These are phyloP conservation scores for Posidonia australis DNA, from an alignment of 106 monocot genomes.

Conservation along the genomic window DNA sequence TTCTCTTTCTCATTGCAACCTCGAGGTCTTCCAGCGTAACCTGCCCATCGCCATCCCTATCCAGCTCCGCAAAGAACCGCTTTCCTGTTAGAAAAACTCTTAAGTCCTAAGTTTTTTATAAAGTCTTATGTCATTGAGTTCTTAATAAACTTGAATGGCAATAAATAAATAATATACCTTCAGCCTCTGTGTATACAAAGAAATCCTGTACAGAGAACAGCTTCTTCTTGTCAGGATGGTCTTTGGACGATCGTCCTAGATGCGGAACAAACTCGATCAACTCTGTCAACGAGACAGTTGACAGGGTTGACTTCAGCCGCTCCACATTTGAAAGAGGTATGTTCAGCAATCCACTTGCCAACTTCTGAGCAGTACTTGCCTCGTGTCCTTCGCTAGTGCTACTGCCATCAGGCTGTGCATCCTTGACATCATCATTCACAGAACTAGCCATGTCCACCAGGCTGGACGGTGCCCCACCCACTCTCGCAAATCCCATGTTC, in stretches of 20 bases:
- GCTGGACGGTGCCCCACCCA: slow-evolving; percentile 21
- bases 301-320: slow-evolving; percentile 22
- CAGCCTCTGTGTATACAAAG: slow-evolving; percentile 33
- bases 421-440: slow-evolving; percentile 12
- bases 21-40: slow-evolving; percentile 96
- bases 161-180: slow-evolving; percentile 31
- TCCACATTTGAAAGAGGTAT: slow-evolving; percentile 33
- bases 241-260: slow-evolving; percentile 22
- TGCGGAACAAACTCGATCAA: slow-evolving; percentile 29
- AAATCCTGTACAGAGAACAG: slow-evolving; percentile 54
- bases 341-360: slow-evolving; percentile 20
- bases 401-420: not conserved
- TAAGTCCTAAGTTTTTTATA: not conserved
- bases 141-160: not conserved
- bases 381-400: slow-evolving; percentile 11
- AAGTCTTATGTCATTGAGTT: too few relatives aligned
- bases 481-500: slow-evolving; percentile 26
- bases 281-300: slow-evolving; percentile 20
- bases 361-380: slow-evolving; percentile 14
- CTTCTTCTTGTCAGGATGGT: slow-evolving; percentile 42
- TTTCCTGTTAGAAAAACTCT: slow-evolving; percentile 38
- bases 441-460: slow-evolving; percentile 13
- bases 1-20: slow-evolving; percentile 86
- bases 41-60: slow-evolving; percentile 86
- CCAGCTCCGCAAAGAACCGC: slow-evolving; percentile 86